Base-by-base conservation (phyloP, 345 rosid species). In the Eucalyptus tenuipes region DNA sequence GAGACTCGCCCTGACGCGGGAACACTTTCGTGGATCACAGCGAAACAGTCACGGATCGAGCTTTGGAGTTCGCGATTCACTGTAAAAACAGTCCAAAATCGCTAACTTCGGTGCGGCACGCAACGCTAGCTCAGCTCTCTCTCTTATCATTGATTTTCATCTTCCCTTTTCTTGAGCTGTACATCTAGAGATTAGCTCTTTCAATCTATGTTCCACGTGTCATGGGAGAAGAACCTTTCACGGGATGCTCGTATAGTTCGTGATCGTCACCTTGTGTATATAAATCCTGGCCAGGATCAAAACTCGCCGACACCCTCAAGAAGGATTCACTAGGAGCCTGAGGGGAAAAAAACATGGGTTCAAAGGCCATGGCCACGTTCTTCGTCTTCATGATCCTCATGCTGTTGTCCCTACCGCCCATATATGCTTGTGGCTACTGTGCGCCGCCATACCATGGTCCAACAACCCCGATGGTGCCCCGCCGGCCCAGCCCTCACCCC, bases 391-490 rank as follows among this genome's bases (percentile, higher is more conserved):
- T 87, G 91, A 87, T 88, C 42, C 79, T 90, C 87, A 68, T 88
- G 91, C 24, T 90, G 27, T 12, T 85, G 86, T 88, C 88, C 7
- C 49, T 90, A 13, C 91, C 91, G n/a, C 91, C 91, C 4, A 85
- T 85, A 14, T 37, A 88, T 40, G 89, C 91, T 4, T 88, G 88
- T 31, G 89, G 89, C 64, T 87, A 89, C 24, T 89, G 90, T 29
- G 45, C 85, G 13, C 90, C 89, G 9, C 88, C 90, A 4, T 82
- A 87, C 86, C 55, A 55, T 10, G 61, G 81, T 11, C 90, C 90
- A 0, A 44, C 87, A 22, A 42, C 55, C 31, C 90, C 90, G 3
- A 22, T 20, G 7, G 48, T 86, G 40, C 90, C 86, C 49, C 90
- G 82, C 59, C 87, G 42, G 27, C 89, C 88, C 13, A 47, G 64